Evolutionary conservation across 129 eudicot genomes (phyloP), one percentile per base, ranked within the genome.

Genomic region (Saposhnikovia divaricata): DNA sequence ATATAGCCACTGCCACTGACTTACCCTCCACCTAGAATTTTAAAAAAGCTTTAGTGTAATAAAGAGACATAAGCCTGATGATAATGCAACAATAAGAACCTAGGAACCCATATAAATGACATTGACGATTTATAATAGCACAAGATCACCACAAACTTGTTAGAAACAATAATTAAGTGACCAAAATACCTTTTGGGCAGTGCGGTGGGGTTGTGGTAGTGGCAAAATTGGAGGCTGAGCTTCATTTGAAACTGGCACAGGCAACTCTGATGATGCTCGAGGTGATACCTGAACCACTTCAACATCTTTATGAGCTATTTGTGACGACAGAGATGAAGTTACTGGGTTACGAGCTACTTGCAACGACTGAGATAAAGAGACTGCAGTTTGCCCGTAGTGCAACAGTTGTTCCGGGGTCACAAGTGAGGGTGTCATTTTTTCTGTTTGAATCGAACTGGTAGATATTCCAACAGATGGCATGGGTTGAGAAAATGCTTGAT

Each of bases 201-300:
- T 57, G 42, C 84, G 89, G 45, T 87, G 53, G 38, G 88, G 87
- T 43, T 84, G 69, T 25, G 98, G 98, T 79, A 91, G 80, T 1
- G 98, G 98, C 82, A 94, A 81, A 78, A 94, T 80, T 15, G 98
- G 97, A 63, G 97, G 93, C 80, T 88, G 92, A 79, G 94, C 89
- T 85, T 89, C 98, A 27, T 86, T 81, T 42, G 83, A 42, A 71
- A 78, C 88, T 28, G 87, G 80, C 25, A 47, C 81, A 8, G 89
- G 83, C 0, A 81, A 78, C 73, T 89, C 84, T 75, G 85, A 51
- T 31, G 93, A 70, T 66, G 89, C 57, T 72, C 80, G 70, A 50
- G 95, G 48, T 40, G 95, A 78, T 38, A 81, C 87, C 78, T 87
- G 92, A 66, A 89, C 92, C 16, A 81, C 91, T 81, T 90, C 96